These are phyloP conservation scores for Atkinsonella texensis DNA, from an alignment of 2,329 filamentous ascomycete species.

Conservation along the genomic window DNA sequence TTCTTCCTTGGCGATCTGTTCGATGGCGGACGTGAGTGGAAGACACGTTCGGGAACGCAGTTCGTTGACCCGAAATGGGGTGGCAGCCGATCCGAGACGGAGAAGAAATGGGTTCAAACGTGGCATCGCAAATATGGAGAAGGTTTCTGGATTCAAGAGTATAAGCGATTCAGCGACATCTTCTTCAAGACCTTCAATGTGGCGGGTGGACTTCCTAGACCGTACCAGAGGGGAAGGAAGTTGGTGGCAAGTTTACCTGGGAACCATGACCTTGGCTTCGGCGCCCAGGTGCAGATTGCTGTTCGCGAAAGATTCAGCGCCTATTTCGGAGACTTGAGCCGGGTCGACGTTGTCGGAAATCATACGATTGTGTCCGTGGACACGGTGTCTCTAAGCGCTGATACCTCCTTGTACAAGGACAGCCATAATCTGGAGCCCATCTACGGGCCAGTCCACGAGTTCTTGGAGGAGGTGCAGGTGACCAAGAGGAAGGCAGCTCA, in stretches of 20 bases:
- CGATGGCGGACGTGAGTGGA: slow-evolving; percentile 93
- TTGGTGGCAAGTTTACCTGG: slow-evolving; percentile 79
- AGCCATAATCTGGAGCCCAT: slow-evolving; percentile 46
- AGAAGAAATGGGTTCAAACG: slow-evolving; percentile 44
- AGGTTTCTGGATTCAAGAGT: slow-evolving; percentile 77
- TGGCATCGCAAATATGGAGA: slow-evolving; percentile 69
- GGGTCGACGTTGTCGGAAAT: slow-evolving; percentile 84
- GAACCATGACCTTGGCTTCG: slow-evolving; percentile 92
- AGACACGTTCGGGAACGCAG: slow-evolving; percentile 46
- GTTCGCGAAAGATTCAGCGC: slow-evolving; percentile 75
- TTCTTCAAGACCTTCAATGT: slow-evolving; percentile 63
- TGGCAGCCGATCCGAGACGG: slow-evolving; percentile 34
- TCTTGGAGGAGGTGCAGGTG: slow-evolving; percentile 54
- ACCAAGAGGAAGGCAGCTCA: slow-evolving; percentile 56
- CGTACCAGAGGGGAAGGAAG: slow-evolving; percentile 57
- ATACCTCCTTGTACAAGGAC: slow-evolving; percentile 37
- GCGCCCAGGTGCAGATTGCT: slow-evolving; percentile 65
- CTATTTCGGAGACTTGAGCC: slow-evolving; percentile 85
- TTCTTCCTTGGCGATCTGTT: slow-evolving; percentile 92
- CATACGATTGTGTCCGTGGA: slow-evolving; percentile 93
- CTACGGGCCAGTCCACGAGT: slow-evolving; percentile 65
- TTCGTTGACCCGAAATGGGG: slow-evolving; percentile 50
- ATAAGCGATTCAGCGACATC: slow-evolving; percentile 71
- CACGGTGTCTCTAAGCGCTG: slow-evolving; percentile 74
- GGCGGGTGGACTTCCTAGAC: slow-evolving; percentile 39